Evolutionary conservation across 2,329 filamentous ascomycete genomes (phyloP), one percentile per base, ranked within the genome.

Genomic region (Knufia petricola): DNA sequence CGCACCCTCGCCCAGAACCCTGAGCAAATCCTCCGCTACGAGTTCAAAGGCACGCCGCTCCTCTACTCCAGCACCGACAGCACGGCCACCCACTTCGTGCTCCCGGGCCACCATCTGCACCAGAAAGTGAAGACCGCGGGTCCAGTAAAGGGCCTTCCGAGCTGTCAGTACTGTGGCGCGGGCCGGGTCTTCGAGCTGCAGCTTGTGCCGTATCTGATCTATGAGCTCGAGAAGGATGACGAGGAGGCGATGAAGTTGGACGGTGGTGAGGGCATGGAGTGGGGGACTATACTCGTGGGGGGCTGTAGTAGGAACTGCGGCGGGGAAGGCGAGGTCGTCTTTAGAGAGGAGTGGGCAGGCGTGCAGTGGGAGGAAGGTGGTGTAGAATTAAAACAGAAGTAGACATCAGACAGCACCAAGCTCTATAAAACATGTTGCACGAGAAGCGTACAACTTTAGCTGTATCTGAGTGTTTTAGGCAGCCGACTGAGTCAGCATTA

Each of bases 271-370:
- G 92, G 89, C 0, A 98, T 98, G 92, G 92, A 98, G 61, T 98
- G 92, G 92, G 90, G 90, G 0, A 96, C 88, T 0, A 77, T 98
- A 7, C 79, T 98, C 50, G 72, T 96, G 31, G 88, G 81, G 0
- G 87, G 94, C 6, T 98, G 92, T 64, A 79, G 76, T 55, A 78
- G 69, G 61, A 87, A 96, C 64, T 96, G 92, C 63, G 78, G 79
- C 13, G 65, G 65, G 4, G 76, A 75, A 30, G 84, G 81, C 0
- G 75, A 81, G 60, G 77, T 81, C 0, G 86, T 82, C 1, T 96
- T 94, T 67, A 61, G 88, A 15, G 92, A 96, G 71, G 92, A 98
- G 67, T 98, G 92, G 90, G 81, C 78, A n/a, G 92, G 90, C 4
- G 92, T 96, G 55, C 92, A 98, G 67, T 98, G 90, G 92, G 92